These are phyloP conservation scores for Botrytis medusae DNA, from an alignment of 2,329 filamentous ascomycete species.

Conservation along the genomic window DNA sequence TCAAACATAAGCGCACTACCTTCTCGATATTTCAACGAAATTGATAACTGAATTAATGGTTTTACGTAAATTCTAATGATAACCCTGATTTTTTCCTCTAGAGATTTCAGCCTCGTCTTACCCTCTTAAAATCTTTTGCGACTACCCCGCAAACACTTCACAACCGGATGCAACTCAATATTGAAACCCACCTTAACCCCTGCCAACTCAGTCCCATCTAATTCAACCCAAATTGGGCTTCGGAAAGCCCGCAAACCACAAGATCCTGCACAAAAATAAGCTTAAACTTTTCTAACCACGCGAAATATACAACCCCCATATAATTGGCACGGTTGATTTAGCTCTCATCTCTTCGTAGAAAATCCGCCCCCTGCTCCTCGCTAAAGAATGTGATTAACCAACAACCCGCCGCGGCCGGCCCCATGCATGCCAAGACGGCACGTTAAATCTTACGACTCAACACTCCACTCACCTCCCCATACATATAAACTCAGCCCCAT, in stretches of 20 bases:
- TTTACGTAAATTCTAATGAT: not conserved
- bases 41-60: not conserved
- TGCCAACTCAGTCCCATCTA: not conserved
- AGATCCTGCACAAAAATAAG: not conserved
- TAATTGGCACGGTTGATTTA: not conserved
- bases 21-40: not conserved
- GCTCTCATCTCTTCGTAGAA: not conserved
- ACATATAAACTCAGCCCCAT: not conserved
- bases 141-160: not conserved
- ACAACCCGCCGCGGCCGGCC: not conserved
- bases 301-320: not conserved
- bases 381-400: not conserved
- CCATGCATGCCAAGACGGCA: not conserved
- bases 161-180: not conserved
- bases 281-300: not conserved
- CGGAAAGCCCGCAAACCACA: not conserved
- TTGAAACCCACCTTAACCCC: not conserved
- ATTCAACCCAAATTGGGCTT: not conserved
- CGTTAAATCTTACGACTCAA: not conserved
- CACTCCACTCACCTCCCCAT: not conserved
- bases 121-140: not conserved
- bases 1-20: not conserved
- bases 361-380: not conserved
- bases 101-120: not conserved
- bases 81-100: not conserved